A percentile compares a stretch with the other conserved stretches of the same genome.
Evolutionary conservation across 2,329 filamentous ascomycete genomes (phyloP).

Genomic region (Ophiognomonia clavigignenti-juglandacearum): DNA sequence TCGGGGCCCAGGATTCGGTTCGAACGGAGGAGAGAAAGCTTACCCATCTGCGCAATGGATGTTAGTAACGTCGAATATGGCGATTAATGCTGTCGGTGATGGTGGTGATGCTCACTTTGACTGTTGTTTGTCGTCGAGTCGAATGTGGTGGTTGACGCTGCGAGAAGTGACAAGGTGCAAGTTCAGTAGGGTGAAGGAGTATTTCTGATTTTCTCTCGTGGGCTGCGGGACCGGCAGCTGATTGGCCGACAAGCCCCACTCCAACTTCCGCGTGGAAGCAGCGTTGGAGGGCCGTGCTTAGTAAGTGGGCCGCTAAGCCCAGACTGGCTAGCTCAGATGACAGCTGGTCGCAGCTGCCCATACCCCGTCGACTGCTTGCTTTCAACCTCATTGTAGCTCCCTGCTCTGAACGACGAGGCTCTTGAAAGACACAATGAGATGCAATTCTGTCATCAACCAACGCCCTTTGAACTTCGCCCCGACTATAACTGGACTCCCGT

Average conservation of each 20-base stretch:
- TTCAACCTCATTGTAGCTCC: not conserved
- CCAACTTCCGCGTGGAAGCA: too few relatives aligned
- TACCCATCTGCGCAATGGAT: constrained; percentile 52
- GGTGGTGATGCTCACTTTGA: constrained; percentile 18
- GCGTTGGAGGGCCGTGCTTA: too few relatives aligned
- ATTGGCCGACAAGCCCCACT: constrained; percentile 12
- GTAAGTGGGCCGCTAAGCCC: too few relatives aligned
- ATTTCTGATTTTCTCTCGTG: constrained; percentile 10
- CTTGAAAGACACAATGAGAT: too few relatives aligned
- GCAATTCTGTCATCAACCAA: too few relatives aligned
- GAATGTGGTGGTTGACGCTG: constrained; percentile 20
- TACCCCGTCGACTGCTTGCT: not conserved
- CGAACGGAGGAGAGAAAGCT: constrained; percentile 30
- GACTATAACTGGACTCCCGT: too few relatives aligned
- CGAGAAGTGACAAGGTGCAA: constrained; percentile 3
- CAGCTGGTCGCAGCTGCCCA: not conserved
- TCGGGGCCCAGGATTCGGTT: constrained; percentile 13
- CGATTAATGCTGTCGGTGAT: not conserved
- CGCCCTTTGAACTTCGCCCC: too few relatives aligned
- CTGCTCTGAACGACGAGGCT: not conserved
- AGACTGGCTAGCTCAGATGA: not conserved
- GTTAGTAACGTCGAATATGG: constrained; percentile 30
- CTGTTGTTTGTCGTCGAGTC: constrained; percentile 24
- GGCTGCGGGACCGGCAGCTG: constrained; percentile 6
- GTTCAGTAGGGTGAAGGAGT: constrained; percentile 10